phyloP scores from a whole-genome alignment of 768 basidiomycete species.

The Pisolithus tinctorius region DNA sequence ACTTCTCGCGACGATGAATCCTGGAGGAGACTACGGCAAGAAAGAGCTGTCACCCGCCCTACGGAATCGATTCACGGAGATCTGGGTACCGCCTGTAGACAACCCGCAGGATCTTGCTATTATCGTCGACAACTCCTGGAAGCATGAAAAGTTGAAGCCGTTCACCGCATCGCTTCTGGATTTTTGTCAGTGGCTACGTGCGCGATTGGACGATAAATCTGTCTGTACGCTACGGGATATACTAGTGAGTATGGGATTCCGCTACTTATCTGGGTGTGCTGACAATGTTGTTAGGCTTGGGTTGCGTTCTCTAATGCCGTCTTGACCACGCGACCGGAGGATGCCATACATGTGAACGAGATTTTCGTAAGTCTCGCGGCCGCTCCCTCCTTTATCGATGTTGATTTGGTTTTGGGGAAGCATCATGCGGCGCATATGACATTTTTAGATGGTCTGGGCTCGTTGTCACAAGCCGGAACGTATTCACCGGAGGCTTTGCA shows the following conservation, averaged over 20 bases:
- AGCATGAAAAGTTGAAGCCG: slow-evolving; percentile 38
- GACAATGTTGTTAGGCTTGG: slow-evolving; percentile 63
- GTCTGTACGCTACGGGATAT: slow-evolving; percentile 82
- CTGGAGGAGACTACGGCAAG: slow-evolving; percentile 98
- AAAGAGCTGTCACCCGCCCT: slow-evolving; percentile 96
- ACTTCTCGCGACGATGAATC: slow-evolving; percentile 97
- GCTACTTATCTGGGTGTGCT: not conserved
- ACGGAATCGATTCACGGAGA: slow-evolving; percentile 96
- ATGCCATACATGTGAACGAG: slow-evolving; percentile 36
- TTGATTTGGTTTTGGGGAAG: slow-evolving; percentile 34
- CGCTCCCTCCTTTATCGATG: not conserved
- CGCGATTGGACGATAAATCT: slow-evolving; percentile 52
- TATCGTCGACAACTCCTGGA: slow-evolving; percentile 73
- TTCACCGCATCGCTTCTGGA: slow-evolving; percentile 63
- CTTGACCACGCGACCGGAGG: slow-evolving; percentile 25
- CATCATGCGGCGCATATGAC: slow-evolving; percentile 93
- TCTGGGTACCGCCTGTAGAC: slow-evolving; percentile 91
- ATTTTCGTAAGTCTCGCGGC: slow-evolving; percentile 55
- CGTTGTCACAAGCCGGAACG: slow-evolving; percentile 64
- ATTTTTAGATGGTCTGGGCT: slow-evolving; percentile 81
- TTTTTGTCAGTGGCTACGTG: slow-evolving; percentile 77
- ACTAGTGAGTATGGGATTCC: slow-evolving; percentile 45
- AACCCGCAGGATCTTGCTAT: slow-evolving; percentile 65
- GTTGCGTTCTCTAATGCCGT: slow-evolving; percentile 76
- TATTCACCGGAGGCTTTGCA: slow-evolving; percentile 54